phyloP scores from a whole-genome alignment of 345 rosid species.

The Arabis hirsuta region DNA sequence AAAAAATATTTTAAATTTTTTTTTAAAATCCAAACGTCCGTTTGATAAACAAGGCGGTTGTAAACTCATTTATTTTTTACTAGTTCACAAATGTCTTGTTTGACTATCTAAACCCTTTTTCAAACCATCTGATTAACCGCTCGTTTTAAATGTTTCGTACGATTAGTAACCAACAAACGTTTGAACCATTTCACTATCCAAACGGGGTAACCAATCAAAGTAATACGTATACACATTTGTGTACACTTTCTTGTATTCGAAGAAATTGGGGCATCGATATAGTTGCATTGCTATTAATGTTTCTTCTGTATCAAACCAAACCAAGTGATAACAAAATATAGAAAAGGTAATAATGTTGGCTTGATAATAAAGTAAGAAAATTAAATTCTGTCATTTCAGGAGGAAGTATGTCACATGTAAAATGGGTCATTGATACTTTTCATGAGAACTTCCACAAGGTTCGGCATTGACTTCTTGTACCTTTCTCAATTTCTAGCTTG shows the following conservation, averaged over 20 bases:
- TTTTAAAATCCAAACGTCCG: too few relatives aligned
- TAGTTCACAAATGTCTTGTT: too few relatives aligned
- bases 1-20: too few relatives aligned
- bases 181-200: too few relatives aligned
- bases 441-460: constrained; percentile 37
- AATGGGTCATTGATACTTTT: constrained; percentile 40
- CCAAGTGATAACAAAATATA: constrained; percentile 12
- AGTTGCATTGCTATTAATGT: constrained; percentile 22
- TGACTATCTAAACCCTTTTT: too few relatives aligned
- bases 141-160: too few relatives aligned
- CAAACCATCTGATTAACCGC: too few relatives aligned
- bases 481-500: constrained; percentile 34
- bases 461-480: constrained; percentile 44
- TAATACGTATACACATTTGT: too few relatives aligned
- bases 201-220: too few relatives aligned
- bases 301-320: constrained; percentile 25
- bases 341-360: constrained; percentile 32
- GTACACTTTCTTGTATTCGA: not conserved
- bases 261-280: constrained; percentile 4
- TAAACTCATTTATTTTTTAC: too few relatives aligned
- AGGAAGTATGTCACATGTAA: constrained; percentile 44
- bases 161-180: too few relatives aligned
- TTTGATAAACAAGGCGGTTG: too few relatives aligned
- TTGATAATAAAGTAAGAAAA: constrained; percentile 42
- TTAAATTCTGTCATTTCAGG: constrained; percentile 26